A percentile compares a stretch with the other conserved stretches of the same genome.
Conservation (phyloP, 768 basidiomycete genomes). For the Russula emetica region DNA sequence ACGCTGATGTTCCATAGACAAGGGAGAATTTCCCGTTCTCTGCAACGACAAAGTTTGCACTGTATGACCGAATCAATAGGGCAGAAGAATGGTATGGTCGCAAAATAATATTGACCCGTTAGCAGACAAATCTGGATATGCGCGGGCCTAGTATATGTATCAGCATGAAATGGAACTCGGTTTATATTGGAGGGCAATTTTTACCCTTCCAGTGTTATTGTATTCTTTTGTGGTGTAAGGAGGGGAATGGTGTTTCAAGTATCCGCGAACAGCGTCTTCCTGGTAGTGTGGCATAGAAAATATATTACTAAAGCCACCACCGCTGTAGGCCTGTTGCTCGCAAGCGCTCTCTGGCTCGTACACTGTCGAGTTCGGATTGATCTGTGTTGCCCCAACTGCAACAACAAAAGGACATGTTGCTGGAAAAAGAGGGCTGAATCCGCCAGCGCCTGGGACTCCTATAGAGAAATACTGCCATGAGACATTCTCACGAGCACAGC, state of each 20-base stretch:
- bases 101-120: slow-evolving; percentile 32
- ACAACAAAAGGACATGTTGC: slow-evolving; percentile 42
- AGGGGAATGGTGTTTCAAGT: slow-evolving; percentile 35
- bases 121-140: slow-evolving; percentile 35
- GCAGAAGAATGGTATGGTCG: background rate
- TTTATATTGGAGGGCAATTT: background rate
- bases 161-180: background rate
- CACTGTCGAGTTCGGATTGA: slow-evolving; percentile 35
- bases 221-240: slow-evolving; percentile 34
- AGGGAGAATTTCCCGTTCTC: slow-evolving; percentile 32
- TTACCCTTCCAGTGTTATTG: slow-evolving; percentile 36
- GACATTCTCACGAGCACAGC: background rate
- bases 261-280: slow-evolving; percentile 31
- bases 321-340: slow-evolving; percentile 38
- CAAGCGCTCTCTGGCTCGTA: slow-evolving; percentile 39
- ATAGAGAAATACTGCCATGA: background rate
- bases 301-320: slow-evolving; percentile 42
- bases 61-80: background rate
- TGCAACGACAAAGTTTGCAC: slow-evolving; percentile 19
- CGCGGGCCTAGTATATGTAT: slow-evolving; percentile 29
- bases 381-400: slow-evolving; percentile 38
- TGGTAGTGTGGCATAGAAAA: slow-evolving; percentile 40
- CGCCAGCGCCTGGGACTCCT: slow-evolving; percentile 25
- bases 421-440: slow-evolving; percentile 45
- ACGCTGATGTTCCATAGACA: slow-evolving; percentile 38